Conservation (phyloP, 768 basidiomycete genomes). For the Psilocybe azurescens region DNA sequence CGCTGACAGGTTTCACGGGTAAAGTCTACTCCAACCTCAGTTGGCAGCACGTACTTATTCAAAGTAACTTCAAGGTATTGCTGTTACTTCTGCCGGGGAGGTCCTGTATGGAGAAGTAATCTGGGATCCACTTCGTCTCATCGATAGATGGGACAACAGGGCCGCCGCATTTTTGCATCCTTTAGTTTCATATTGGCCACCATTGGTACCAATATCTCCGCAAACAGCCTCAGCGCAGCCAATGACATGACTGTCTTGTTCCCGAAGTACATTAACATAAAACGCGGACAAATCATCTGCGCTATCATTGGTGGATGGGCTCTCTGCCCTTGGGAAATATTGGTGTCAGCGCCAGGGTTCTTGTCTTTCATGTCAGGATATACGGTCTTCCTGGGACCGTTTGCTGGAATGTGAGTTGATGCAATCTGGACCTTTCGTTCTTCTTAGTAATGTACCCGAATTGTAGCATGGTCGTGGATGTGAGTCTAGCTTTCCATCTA, state of each 20-base stretch:
- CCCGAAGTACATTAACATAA: conserved; percentile 81
- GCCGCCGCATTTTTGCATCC: conserved; percentile 81
- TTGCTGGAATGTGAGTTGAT: conserved; percentile 71
- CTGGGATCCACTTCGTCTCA: conserved; percentile 81
- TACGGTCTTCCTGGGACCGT: conserved; percentile 85
- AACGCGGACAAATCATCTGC: conserved; percentile 79
- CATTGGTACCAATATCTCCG: conserved; percentile 76
- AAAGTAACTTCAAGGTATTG: conserved; percentile 52
- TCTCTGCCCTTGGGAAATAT: conserved; percentile 87
- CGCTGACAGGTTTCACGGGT: conserved; percentile 75
- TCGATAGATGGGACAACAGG: conserved; percentile 85
- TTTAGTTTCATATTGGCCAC: conserved; percentile 78
- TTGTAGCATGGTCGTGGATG: conserved; percentile 51
- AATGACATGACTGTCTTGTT: conserved; percentile 86
- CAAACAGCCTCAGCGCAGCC: conserved; percentile 74
- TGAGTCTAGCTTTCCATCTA: conserved; percentile 27
- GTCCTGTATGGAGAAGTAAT: conserved; percentile 65
- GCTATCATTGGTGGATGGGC: conserved; percentile 86
- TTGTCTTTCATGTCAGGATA: conserved; percentile 83
- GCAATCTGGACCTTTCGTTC: background rate
- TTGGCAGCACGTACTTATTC: background rate
- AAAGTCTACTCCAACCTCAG: background rate
- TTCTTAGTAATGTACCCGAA: background rate
- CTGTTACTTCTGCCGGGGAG: conserved; percentile 79
- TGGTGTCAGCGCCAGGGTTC: conserved; percentile 70